Evolutionary conservation across 345 rosid species (phyloP).

Genomic region (Murraya paniculata): DNA sequence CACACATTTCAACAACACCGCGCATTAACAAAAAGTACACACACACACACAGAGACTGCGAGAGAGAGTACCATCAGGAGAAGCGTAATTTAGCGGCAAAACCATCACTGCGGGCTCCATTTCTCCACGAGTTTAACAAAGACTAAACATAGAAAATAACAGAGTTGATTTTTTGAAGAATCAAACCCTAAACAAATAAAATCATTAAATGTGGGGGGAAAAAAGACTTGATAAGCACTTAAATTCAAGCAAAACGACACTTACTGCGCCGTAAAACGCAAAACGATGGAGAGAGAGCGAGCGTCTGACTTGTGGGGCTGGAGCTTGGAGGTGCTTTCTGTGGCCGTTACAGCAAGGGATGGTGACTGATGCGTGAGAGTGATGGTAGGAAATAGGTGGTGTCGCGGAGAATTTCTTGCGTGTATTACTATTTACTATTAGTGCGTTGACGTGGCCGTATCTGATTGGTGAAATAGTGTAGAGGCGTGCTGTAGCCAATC

Average conservation of each 20-base stretch:
- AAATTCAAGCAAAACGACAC: neutral
- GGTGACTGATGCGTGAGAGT: no score
- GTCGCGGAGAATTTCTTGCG: neutral
- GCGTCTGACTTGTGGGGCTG: neutral
- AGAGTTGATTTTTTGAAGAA: neutral
- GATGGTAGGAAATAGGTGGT: neutral
- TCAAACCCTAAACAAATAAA: neutral
- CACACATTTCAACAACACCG: neutral
- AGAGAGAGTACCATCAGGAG: conserved; percentile 3
- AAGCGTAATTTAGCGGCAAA: conserved; percentile 4
- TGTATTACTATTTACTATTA: neutral
- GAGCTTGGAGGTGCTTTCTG: neutral
- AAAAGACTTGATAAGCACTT: neutral
- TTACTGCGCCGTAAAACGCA: neutral
- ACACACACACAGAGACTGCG: neutral
- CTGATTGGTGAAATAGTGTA: neutral
- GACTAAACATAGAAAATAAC: neutral
- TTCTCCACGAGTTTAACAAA: neutral
- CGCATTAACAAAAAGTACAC: neutral
- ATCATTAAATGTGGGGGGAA: neutral
- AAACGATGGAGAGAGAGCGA: neutral
- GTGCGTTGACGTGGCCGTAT: neutral
- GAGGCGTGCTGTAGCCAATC: neutral
- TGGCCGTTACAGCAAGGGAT: neutral
- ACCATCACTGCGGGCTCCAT: conserved; percentile 15